Evolutionary conservation across 2,329 filamentous ascomycete species (phyloP).

Genomic region (Monilinia laxa): DNA sequence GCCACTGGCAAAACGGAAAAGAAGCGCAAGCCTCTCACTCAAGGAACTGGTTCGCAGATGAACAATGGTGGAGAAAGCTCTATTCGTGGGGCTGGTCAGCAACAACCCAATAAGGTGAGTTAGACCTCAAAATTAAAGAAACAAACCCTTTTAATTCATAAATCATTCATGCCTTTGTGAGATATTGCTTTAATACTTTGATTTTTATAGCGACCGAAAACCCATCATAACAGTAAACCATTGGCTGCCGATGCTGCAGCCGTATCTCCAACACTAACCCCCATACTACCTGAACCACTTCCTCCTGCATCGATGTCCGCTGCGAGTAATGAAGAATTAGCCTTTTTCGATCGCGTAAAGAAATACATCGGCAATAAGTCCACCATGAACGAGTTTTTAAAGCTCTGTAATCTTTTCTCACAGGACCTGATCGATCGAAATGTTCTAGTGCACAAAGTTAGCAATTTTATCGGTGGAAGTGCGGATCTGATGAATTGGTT

Average conservation of each 20-base stretch:
- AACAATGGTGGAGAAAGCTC: constrained; percentile 32
- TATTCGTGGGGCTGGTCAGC: constrained; percentile 34
- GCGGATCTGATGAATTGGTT: constrained; percentile 87
- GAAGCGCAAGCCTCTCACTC: constrained; percentile 62
- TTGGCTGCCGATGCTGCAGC: constrained; percentile 35
- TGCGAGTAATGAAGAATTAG: constrained; percentile 81
- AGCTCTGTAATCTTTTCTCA: constrained; percentile 93
- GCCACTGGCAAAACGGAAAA: constrained; percentile 84
- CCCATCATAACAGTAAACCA: constrained; percentile 57
- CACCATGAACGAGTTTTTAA: constrained; percentile 92
- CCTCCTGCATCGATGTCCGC: constrained; percentile 70
- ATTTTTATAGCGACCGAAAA: constrained; percentile 60
- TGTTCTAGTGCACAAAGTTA: constrained; percentile 77
- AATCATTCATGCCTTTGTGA: neutral
- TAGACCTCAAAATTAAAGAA: neutral
- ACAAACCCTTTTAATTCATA: neutral
- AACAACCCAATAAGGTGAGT: constrained; percentile 52
- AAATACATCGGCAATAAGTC: constrained; percentile 93
- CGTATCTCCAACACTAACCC: constrained; percentile 82
- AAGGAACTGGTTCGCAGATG: constrained; percentile 38
- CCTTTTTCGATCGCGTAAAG: constrained; percentile 94
- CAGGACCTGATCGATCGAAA: constrained; percentile 88
- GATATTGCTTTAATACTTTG: constrained; percentile 21
- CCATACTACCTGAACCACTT: constrained; percentile 82
- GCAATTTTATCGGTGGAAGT: constrained; percentile 83